Percentiles rank a stretch among this genome's conserved stretches.
Conservation (phyloP, 108 stramenopile genomes). For the Schizochytrium sp. region DNA sequence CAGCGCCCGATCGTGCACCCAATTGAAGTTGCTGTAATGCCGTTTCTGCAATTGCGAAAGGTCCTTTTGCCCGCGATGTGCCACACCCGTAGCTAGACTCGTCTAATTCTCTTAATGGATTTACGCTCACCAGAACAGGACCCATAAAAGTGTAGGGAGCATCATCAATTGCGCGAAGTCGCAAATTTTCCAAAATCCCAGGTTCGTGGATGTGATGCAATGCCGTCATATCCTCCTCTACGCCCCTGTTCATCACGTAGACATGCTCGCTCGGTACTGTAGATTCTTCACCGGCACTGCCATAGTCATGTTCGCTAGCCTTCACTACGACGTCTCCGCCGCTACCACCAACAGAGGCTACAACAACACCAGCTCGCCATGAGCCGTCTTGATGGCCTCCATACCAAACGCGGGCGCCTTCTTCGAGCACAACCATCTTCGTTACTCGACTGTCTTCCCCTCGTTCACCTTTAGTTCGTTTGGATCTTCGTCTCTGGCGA, state of each 20-base stretch:
- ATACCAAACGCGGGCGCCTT: slow-evolving; percentile 9
- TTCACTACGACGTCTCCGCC: neutral
- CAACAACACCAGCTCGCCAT: neutral
- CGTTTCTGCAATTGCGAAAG: slow-evolving; percentile 38
- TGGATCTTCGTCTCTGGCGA: too few species aligned
- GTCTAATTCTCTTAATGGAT: slow-evolving; percentile 24
- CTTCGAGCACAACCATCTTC: neutral
- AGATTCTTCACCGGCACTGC: neutral
- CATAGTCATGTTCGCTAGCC: neutral
- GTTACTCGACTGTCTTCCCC: neutral
- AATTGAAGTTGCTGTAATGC: slow-evolving; percentile 40
- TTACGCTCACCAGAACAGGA: slow-evolving; percentile 46
- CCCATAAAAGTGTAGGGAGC: slow-evolving; percentile 48
- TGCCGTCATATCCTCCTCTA: slow-evolving; percentile 54
- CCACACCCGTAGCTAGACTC: slow-evolving; percentile 20
- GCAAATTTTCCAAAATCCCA: neutral
- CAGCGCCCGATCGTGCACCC: neutral
- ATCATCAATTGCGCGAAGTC: neutral
- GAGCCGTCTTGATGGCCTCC: slow-evolving; percentile 9
- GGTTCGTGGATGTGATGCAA: slow-evolving; percentile 34
- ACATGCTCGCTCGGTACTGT: neutral
- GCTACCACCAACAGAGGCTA: neutral
- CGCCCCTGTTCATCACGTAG: slow-evolving; percentile 7
- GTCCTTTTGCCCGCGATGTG: neutral
- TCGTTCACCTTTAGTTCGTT: neutral